Conservation (phyloP, 2,329 filamentous ascomycete genomes). For the Penicillium italicum region DNA sequence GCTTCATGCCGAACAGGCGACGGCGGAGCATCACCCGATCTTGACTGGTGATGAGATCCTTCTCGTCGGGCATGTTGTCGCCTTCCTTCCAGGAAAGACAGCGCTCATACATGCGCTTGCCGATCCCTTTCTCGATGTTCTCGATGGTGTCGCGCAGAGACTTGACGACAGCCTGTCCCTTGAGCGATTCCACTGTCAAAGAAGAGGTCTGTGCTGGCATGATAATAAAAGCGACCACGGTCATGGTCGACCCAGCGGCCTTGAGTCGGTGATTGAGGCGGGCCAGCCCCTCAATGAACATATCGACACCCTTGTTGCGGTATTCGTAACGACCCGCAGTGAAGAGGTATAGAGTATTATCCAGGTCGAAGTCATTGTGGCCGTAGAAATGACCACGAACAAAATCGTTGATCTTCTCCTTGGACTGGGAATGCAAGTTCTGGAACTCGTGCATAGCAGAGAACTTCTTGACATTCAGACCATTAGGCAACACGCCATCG, state of each 20-base stretch:
- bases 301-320: constrained; percentile 97
- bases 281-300: constrained; percentile 97
- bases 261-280: constrained; percentile 93
- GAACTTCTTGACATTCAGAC: constrained; percentile 97
- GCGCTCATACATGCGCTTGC: constrained; percentile 89
- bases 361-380: constrained; percentile 93
- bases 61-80: constrained; percentile 88
- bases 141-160: constrained; percentile 89
- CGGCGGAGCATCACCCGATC: constrained; percentile 90
- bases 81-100: constrained; percentile 95
- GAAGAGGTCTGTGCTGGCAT: constrained; percentile 97
- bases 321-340: constrained; percentile 96
- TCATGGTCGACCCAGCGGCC: constrained; percentile 77
- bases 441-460: constrained; percentile 98
- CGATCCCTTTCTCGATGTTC: constrained; percentile 87
- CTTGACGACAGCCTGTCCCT: constrained; percentile 96
- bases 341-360: constrained; percentile 97
- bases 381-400: constrained; percentile 98
- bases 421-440: constrained; percentile 92
- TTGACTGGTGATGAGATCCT: constrained; percentile 86
- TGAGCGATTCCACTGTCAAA: constrained; percentile 89
- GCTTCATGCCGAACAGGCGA: constrained; percentile 94
- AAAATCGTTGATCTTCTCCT: constrained; percentile 98
- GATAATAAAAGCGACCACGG: constrained; percentile 95
- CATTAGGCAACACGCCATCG: constrained; percentile 92